A percentile compares a stretch with the other conserved stretches of the same genome.
Evolutionary conservation across 495 filamentous ascomycete genomes (phyloP).

Genomic region (Podospora didyma): DNA sequence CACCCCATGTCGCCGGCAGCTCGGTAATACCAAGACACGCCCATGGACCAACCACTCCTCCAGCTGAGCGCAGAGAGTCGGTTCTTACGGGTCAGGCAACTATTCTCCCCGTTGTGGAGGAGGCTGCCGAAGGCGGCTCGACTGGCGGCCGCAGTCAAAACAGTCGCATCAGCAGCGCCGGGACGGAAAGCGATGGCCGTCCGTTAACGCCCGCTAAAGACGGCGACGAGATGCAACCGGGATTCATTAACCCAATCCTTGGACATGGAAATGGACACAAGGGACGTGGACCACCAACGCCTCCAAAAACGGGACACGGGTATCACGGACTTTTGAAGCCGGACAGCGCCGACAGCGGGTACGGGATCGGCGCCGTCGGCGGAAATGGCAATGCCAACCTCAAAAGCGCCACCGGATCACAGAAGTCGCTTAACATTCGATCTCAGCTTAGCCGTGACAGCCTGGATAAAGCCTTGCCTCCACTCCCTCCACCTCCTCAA

Average conservation of each 20-base stretch:
- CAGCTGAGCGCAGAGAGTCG: slow-evolving; percentile 43
- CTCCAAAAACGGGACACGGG: slow-evolving; percentile 38
- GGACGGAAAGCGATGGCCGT: slow-evolving; percentile 39
- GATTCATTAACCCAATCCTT: slow-evolving; percentile 40
- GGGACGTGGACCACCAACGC: slow-evolving; percentile 35
- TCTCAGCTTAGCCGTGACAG: slow-evolving; percentile 36
- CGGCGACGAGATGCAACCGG: slow-evolving; percentile 35
- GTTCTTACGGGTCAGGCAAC: slow-evolving; percentile 51
- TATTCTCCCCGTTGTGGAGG: slow-evolving; percentile 88
- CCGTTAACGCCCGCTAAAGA: slow-evolving; percentile 38
- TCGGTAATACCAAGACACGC: slow-evolving; percentile 46
- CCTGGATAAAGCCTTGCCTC: slow-evolving; percentile 54
- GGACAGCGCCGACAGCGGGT: slow-evolving; percentile 36
- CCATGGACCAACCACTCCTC: slow-evolving; percentile 46
- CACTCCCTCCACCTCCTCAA: slow-evolving; percentile 35
- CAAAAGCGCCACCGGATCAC: slow-evolving; percentile 22
- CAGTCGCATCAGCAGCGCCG: slow-evolving; percentile 37
- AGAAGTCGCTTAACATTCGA: slow-evolving; percentile 23
- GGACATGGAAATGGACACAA: slow-evolving; percentile 33
- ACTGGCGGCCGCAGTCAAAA: slow-evolving; percentile 50
- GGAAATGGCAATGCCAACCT: slow-evolving; percentile 13
- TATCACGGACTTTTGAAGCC: slow-evolving; percentile 28
- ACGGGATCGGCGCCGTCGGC: slow-evolving; percentile 18
- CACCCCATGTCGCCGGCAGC: slow-evolving; percentile 40
- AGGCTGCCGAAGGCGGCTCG: slow-evolving; percentile 77